Evolutionary conservation across 768 basidiomycete species (phyloP), one percentile per base, ranked within the genome.

Genomic region (Lentinus brumalis): DNA sequence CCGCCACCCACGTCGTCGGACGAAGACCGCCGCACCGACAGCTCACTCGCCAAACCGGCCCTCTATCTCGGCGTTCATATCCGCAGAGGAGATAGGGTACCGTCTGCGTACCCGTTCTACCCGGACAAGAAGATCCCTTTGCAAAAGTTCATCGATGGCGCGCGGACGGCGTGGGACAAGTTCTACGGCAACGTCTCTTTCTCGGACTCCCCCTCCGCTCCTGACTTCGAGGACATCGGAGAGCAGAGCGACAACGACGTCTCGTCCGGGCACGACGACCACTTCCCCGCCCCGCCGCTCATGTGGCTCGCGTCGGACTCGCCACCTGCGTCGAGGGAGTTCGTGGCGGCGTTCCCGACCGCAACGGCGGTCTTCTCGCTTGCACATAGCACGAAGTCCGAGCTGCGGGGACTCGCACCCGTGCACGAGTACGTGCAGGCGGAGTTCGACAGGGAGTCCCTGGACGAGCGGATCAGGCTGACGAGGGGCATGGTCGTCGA

Each of bases 401-500:
- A 78, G 46, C 71, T 88, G 45, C 75, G 76, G 29, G 73, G 69
- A 3, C 67, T 88, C 21, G 83, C 81, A 18, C 85, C 85, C 63
- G 77, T 76, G 21, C 68, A 67, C 21, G 82, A 80, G 50, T 90
- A 90, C 66, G 73, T 77, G 35, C 88, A 88, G 72, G 69, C 73
- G 26, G 73, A 79, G 35, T 90, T 86, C 63, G 69, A 78, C 52
- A 57, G 67, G 44, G 65, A 84, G 21, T 66, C 71, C n/a, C 58
- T 71, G 8, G 73, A 73, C 39, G 76, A 78, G 49, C 74, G 86
- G 57, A 71, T 81, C 15, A 67, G 66, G n/a, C 77, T 82, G 30
- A 89, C 87, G 16, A 78, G 77, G 50, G 89, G 88, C 2, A 83
- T 86, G 78, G 69, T 91, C 50, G 82, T 89, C 6, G 89, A 91